phyloP scores from a whole-genome alignment of 148 eudicot species.

The Chenopodium suecicum region DNA sequence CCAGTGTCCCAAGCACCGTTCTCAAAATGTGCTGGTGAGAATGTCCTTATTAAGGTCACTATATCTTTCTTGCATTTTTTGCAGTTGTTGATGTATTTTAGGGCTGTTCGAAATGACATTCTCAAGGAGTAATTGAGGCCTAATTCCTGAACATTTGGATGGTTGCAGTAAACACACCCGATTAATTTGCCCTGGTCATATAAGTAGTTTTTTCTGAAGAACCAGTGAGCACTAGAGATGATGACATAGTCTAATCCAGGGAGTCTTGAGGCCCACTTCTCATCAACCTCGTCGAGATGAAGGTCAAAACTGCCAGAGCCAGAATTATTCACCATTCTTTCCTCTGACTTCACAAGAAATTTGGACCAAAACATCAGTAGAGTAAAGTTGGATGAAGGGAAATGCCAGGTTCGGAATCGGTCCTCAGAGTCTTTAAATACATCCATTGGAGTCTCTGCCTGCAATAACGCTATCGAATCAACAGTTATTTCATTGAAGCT shows the following conservation, averaged over 20 bases:
- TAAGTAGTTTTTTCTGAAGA: conserved; percentile 53
- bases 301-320: conserved; percentile 46
- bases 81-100: conserved; percentile 41
- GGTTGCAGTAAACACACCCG: conserved; percentile 66
- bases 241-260: conserved; percentile 49
- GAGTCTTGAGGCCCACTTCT: conserved; percentile 46
- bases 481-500: background rate
- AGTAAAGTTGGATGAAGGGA: conserved; percentile 61
- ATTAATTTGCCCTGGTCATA: conserved; percentile 34
- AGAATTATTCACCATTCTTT: conserved; percentile 48
- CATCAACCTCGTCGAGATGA: conserved; percentile 52
- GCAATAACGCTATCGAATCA: conserved; percentile 6
- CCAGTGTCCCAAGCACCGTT: conserved; percentile 63
- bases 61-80: conserved; percentile 35
- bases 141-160: conserved; percentile 41
- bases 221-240: conserved; percentile 68
- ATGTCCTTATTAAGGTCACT: conserved; percentile 57
- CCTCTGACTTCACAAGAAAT: conserved; percentile 46
- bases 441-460: conserved; percentile 56
- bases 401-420: conserved; percentile 56
- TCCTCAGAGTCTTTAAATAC: conserved; percentile 51
- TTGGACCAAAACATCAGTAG: conserved; percentile 59
- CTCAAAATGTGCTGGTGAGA: conserved; percentile 80
- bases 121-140: conserved; percentile 40
- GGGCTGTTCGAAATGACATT: conserved; percentile 47